Conservation (phyloP, 2,329 filamentous ascomycete species). For the Phialophora verrucosa region DNA sequence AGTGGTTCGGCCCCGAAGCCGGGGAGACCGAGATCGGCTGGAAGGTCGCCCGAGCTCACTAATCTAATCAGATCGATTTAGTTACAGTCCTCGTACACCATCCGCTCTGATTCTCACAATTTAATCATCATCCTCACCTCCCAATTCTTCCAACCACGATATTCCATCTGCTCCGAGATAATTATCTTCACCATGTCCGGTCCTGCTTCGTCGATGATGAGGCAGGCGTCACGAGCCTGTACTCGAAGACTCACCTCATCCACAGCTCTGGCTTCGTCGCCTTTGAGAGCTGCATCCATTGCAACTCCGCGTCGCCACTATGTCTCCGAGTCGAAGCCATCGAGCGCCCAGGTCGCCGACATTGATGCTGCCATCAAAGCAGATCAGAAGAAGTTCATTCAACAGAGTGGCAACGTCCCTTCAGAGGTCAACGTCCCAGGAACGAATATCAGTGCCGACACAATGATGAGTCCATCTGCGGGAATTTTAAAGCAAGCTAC, state of each 20-base stretch:
- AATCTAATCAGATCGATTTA: conserved; percentile 25
- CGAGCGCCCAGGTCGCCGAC: conserved; percentile 75
- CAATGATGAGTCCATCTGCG: conserved; percentile 80
- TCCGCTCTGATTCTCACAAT: not conserved
- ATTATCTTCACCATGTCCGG: conserved; percentile 61
- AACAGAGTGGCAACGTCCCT: conserved; percentile 61
- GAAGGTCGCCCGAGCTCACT: conserved; percentile 14
- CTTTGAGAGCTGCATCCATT: conserved; percentile 46
- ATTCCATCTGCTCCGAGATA: conserved; percentile 31
- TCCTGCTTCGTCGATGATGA: conserved; percentile 70
- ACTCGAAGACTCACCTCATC: conserved; percentile 56
- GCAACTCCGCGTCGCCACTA: conserved; percentile 66
- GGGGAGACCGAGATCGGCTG: not conserved
- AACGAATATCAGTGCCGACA: conserved; percentile 64
- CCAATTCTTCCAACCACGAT: not conserved
- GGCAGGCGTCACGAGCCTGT: conserved; percentile 72
- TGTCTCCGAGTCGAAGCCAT: conserved; percentile 81
- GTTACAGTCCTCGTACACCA: conserved; percentile 2
- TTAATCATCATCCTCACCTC: conserved; percentile 7
- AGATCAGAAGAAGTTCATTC: conserved; percentile 79
- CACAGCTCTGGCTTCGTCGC: conserved; percentile 44
- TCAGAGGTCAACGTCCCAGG: conserved; percentile 65
- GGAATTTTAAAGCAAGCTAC: conserved; percentile 87
- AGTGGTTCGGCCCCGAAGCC: not conserved
- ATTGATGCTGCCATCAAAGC: conserved; percentile 83